phyloP scores from a whole-genome alignment of 352 stramenopile species.

The Saprolegnia diclina region DNA sequence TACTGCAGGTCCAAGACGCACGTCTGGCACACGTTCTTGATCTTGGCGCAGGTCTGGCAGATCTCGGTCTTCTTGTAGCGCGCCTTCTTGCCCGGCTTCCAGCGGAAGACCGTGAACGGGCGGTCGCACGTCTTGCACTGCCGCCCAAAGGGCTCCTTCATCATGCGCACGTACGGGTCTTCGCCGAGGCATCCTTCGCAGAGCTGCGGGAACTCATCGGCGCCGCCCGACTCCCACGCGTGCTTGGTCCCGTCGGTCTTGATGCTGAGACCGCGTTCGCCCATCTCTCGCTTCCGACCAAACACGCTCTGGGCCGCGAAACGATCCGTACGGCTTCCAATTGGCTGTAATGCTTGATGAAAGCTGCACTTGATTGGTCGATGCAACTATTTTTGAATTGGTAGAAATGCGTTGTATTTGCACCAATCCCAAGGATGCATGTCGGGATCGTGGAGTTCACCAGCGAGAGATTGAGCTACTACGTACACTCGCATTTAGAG shows the following conservation, averaged over 20 bases:
- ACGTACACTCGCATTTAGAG: no score
- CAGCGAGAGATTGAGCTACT: no score
- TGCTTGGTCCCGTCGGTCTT: slow-evolving; percentile 85
- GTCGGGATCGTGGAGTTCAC: no score
- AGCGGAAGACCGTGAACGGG: slow-evolving; percentile 97
- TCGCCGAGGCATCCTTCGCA: slow-evolving; percentile 98
- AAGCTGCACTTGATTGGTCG: no score
- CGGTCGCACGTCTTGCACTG: slow-evolving; percentile 98
- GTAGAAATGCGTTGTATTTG: no score
- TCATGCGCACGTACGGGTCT: slow-evolving; percentile 99
- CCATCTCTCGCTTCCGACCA: slow-evolving; percentile 36
- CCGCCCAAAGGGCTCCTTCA: slow-evolving; percentile 93
- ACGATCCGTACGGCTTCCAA: not conserved
- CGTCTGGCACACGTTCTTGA: slow-evolving; percentile 99
- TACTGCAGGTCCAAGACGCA: slow-evolving; percentile 99
- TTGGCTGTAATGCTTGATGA: no score
- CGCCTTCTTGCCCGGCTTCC: slow-evolving; percentile 95
- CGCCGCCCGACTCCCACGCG: slow-evolving; percentile 71
- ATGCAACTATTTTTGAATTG: no score
- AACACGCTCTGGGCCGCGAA: not conserved
- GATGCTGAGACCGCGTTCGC: slow-evolving; percentile 80
- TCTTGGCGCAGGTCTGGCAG: slow-evolving; percentile 96
- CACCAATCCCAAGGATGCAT: no score
- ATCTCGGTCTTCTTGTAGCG: slow-evolving; percentile 98
- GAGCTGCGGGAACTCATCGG: slow-evolving; percentile 96